Conservation (phyloP, 2,329 filamentous ascomycete species). For the Stemphylium beticola region DNA sequence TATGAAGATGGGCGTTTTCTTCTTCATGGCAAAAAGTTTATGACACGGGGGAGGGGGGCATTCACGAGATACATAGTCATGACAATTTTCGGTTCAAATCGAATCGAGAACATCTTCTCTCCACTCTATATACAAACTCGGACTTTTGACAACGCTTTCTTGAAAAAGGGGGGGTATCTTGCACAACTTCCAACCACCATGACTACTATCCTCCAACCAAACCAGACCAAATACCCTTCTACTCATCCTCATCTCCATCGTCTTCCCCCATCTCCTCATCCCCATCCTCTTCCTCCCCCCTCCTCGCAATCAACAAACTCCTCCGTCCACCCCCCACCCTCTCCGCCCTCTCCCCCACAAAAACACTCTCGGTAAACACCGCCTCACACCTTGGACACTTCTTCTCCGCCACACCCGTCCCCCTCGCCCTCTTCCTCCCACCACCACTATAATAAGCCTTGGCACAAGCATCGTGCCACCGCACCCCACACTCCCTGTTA, state of each 20-base stretch:
- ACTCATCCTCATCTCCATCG: no score
- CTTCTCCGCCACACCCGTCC: conserved; percentile 4
- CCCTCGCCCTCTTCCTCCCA: conserved; percentile 14
- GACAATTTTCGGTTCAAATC: neutral
- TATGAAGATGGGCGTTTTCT: neutral
- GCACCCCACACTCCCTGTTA: conserved; percentile 34
- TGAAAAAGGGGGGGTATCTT: no score
- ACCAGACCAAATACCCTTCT: no score
- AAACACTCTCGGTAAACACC: conserved; percentile 59
- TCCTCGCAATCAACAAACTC: conserved; percentile 1
- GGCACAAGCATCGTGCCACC: conserved; percentile 46
- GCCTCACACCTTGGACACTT: conserved; percentile 43
- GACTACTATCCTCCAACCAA: no score
- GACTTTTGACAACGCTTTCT: no score
- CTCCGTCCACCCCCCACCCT: conserved; percentile 14
- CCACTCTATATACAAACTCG: neutral
- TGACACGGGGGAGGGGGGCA: neutral
- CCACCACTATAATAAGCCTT: conserved; percentile 34
- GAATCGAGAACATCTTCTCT: neutral
- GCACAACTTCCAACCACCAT: no score
- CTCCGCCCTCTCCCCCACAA: conserved; percentile 44
- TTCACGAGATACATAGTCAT: no score
- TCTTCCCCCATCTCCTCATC: conserved; percentile 13
- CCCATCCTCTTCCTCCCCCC: conserved; percentile 9
- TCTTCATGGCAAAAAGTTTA: neutral